Percentiles rank a stretch among this genome's conserved stretches.
Evolutionary conservation across 2,329 filamentous ascomycete species (phyloP).

Genomic region (Phialocephala subalpina): DNA sequence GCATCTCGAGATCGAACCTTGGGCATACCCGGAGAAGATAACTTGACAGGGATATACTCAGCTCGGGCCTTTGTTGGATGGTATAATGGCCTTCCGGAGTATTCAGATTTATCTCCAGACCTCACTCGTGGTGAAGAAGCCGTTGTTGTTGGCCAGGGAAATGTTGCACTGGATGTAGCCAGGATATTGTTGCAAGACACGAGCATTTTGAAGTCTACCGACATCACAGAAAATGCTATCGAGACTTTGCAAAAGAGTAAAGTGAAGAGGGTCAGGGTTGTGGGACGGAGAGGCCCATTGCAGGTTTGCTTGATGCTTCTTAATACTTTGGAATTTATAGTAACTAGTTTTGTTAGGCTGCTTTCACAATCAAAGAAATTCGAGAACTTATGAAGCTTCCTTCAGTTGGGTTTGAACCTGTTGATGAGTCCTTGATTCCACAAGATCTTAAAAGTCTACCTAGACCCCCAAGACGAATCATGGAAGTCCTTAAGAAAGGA

Average conservation of each 20-base stretch:
- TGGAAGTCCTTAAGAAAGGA: constrained; percentile 83
- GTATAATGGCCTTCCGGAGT: constrained; percentile 96
- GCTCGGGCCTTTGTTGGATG: constrained; percentile 95
- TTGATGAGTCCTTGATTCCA: constrained; percentile 73
- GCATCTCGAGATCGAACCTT: constrained; percentile 84
- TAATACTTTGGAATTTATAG: neutral
- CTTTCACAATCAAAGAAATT: constrained; percentile 95
- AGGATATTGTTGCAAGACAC: constrained; percentile 83
- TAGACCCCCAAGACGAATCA: constrained; percentile 77
- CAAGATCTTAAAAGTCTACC: constrained; percentile 73
- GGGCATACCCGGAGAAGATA: constrained; percentile 80
- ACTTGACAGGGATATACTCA: constrained; percentile 79
- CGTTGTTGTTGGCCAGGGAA: constrained; percentile 91
- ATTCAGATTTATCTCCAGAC: constrained; percentile 75
- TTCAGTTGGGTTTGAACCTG: constrained; percentile 73
- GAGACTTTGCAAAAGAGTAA: constrained; percentile 75
- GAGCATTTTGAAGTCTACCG: constrained; percentile 78
- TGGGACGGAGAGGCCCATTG: constrained; percentile 87
- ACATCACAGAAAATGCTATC: constrained; percentile 87
- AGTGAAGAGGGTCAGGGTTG: constrained; percentile 82
- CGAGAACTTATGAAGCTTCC: constrained; percentile 86
- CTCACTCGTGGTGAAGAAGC: constrained; percentile 81
- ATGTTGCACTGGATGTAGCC: constrained; percentile 94
- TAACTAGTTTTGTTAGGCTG: constrained; percentile 61
- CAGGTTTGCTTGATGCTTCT: constrained; percentile 62